These are phyloP conservation scores for Huntiella decipiens DNA, from an alignment of 2,329 filamentous ascomycete species.

Conservation along the genomic window DNA sequence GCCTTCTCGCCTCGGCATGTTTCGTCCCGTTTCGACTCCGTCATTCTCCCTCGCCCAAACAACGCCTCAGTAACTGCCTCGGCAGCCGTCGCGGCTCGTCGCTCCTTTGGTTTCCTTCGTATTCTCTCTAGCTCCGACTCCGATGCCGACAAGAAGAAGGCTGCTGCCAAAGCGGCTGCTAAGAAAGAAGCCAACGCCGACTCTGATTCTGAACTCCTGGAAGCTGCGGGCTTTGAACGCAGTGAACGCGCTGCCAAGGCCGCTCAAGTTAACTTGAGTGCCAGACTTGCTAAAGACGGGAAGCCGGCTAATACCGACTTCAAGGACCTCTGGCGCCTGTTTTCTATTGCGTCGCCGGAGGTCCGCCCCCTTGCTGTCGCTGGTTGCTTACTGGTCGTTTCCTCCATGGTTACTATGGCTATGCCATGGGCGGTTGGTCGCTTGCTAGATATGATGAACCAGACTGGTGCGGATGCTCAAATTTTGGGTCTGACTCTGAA, in stretches of 20 bases:
- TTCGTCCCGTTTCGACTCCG: too few species aligned
- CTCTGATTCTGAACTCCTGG: conserved; percentile 22
- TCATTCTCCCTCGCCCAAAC: neutral
- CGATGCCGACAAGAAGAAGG: neutral
- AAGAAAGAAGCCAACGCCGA: conserved; percentile 11
- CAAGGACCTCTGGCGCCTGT: conserved; percentile 64
- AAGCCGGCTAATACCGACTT: conserved; percentile 33
- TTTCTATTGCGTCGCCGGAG: conserved; percentile 81
- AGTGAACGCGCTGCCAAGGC: conserved; percentile 76
- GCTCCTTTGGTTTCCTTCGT: conserved; percentile 4
- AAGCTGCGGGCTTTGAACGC: conserved; percentile 32
- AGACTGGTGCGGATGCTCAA: conserved; percentile 47
- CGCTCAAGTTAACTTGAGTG: conserved; percentile 74
- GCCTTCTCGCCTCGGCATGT: too few species aligned
- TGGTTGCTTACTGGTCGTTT: conserved; percentile 70
- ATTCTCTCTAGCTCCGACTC: conserved; percentile 1
- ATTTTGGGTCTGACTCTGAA: conserved; percentile 70
- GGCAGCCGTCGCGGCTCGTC: neutral
- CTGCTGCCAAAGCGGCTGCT: conserved; percentile 2
- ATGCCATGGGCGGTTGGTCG: conserved; percentile 93
- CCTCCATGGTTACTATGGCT: conserved; percentile 85
- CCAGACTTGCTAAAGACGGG: conserved; percentile 71
- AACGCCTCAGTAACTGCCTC: neutral
- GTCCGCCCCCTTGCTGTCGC: conserved; percentile 57
- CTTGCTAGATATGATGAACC: conserved; percentile 70